These are phyloP conservation scores for Acidomyces sp. DNA, from an alignment of 495 filamentous ascomycete genomes.

Conservation along the genomic window DNA sequence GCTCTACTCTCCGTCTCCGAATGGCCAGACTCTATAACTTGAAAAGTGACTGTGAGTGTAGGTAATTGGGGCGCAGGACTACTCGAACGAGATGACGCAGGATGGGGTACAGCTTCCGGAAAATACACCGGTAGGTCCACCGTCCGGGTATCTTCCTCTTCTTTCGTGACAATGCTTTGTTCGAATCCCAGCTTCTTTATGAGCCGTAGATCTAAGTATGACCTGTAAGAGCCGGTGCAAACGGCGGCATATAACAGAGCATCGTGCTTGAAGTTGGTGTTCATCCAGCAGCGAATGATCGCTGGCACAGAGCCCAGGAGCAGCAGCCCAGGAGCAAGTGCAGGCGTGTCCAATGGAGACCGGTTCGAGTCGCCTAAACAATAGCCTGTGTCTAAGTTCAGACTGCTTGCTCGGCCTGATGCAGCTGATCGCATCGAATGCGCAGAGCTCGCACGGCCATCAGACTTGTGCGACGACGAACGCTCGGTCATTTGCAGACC, in stretches of 20 bases:
- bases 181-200: conserved; percentile 58
- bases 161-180: conserved; percentile 46
- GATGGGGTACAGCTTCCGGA: conserved; percentile 74
- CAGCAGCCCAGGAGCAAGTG: conserved; percentile 70
- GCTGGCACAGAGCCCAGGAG: conserved; percentile 75
- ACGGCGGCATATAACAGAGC: conserved; percentile 81
- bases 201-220: conserved; percentile 58
- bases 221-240: conserved; percentile 83
- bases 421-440: conserved; percentile 53
- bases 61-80: conserved; percentile 73
- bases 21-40: conserved; percentile 46
- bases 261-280: conserved; percentile 69
- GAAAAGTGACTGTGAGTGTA: conserved; percentile 61
- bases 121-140: conserved; percentile 75
- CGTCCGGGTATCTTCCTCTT: conserved; percentile 45
- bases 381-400: conserved; percentile 64
- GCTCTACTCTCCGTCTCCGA: conserved; percentile 29
- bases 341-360: conserved; percentile 50
- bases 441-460: conserved; percentile 86
- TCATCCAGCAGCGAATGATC: conserved; percentile 93
- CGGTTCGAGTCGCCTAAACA: conserved; percentile 47
- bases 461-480: conserved; percentile 84
- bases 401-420: conserved; percentile 70
- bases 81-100: conserved; percentile 54
- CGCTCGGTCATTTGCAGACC: conserved; percentile 78